Evolutionary conservation across 2,329 filamentous ascomycete genomes (phyloP), one percentile per base, ranked within the genome.

Genomic region (Trichoderma sp.): DNA sequence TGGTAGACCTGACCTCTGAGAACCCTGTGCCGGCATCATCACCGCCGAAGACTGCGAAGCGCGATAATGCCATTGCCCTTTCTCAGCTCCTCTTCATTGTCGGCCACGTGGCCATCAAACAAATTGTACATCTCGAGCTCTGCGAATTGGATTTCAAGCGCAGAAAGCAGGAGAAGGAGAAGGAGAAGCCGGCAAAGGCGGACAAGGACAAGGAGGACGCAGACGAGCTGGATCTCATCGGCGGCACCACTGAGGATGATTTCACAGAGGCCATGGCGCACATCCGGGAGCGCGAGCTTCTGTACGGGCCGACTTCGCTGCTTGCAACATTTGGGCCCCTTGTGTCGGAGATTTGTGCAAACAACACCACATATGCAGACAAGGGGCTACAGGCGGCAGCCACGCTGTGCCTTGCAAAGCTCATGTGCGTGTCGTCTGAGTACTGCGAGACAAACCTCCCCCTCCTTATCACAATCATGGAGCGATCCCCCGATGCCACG

Each of bases 121-220:
- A 99, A 82, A 99, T 99, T 79, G 97, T 99, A 0, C 97, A 99
- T 83, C 90, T 99, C 12, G 97, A 99, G 81, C 89, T 98, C n/a
- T 98, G 95, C 83, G 97, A 99, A 82, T 91, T 97, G 67, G 97
- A 99, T 84, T 99, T 99, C 85, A 99, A 99, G 87, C 93, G 96
- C 72, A 91, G 96, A 78, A 99, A 99, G 87, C 93, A 94, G 56
- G 94, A 97, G 76, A 94, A 95, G 79, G 94, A 97, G 81, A 95
- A 95, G 86, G 88, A 85, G 16, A 81, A 85, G 2, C 84, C 86
- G 0, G 78, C 85, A 74, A 88, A 88, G 78, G 84, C 83, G 1
- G 86, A 87, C 74, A 88, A 90, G 77, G 88, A 89, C 76, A 88
- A 88, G 79, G 88, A 91, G 78, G 94, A 95, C 71, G 91, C 92